A percentile compares a stretch with the other conserved stretches of the same genome.
phyloP scores from a whole-genome alignment of 257 asterid species.

The Solanum pimpinellifolium region DNA sequence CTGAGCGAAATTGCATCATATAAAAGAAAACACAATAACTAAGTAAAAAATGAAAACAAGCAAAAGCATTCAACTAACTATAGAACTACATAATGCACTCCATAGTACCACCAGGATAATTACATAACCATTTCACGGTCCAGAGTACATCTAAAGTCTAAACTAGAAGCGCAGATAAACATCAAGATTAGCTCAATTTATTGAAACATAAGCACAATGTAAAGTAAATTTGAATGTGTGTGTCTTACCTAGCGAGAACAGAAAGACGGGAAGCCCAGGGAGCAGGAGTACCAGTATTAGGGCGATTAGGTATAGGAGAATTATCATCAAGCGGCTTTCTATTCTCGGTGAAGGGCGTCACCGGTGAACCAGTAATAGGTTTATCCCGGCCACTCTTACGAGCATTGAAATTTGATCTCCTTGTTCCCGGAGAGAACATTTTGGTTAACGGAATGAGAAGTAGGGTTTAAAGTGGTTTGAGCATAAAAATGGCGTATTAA shows the following conservation, averaged over 20 bases:
- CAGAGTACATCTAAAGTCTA: neutral
- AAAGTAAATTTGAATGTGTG: neutral
- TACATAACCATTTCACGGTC: neutral
- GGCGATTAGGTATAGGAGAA: conserved; percentile 50
- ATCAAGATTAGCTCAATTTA: neutral
- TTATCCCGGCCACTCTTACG: conserved; percentile 29
- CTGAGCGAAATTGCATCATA: neutral
- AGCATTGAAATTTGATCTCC: conserved; percentile 37
- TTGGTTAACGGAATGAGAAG: neutral
- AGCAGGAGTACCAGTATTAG: conserved; percentile 84
- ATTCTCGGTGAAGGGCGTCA: conserved; percentile 43
- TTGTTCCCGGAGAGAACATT: conserved; percentile 81
- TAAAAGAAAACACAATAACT: neutral
- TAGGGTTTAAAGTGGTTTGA: conserved; percentile 20
- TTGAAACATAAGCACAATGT: neutral
- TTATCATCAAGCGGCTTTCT: conserved; percentile 34
- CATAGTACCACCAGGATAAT: neutral
- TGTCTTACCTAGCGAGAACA: conserved; percentile 59
- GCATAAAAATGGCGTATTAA: neutral
- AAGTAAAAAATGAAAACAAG: neutral
- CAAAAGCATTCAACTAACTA: neutral
- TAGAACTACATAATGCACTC: neutral
- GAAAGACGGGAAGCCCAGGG: conserved; percentile 95
- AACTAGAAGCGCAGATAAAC: neutral
- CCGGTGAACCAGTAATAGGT: conserved; percentile 16